Evolutionary conservation across 108 stramenopile genomes (phyloP).

Genomic region (Halocafeteria seosinensis): DNA sequence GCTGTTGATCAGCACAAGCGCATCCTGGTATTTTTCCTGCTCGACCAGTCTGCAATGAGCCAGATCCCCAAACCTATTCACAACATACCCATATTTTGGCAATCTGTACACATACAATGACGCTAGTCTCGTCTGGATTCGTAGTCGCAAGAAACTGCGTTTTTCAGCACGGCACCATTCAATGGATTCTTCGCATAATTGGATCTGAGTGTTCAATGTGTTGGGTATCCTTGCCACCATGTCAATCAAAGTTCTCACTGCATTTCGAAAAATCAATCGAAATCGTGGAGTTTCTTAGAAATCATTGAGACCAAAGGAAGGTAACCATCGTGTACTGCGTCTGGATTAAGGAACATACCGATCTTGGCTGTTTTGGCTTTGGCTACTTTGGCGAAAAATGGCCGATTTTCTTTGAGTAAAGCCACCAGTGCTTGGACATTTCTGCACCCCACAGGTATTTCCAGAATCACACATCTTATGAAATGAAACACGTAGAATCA

Average conservation of each 20-base stretch:
- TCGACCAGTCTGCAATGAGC: too few relatives aligned
- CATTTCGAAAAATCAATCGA: too few relatives aligned
- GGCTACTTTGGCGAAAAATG: conserved; percentile 68
- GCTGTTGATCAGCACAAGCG: conserved; percentile 56
- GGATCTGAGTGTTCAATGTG: conserved; percentile 52
- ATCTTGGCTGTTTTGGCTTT: conserved; percentile 97
- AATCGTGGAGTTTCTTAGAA: background rate
- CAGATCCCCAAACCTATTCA: too few relatives aligned
- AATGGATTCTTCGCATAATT: conserved; percentile 65
- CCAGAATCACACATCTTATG: too few relatives aligned
- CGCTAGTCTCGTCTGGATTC: conserved; percentile 81
- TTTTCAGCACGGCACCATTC: conserved; percentile 75
- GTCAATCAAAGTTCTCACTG: conserved; percentile 62
- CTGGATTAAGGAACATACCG: conserved; percentile 38
- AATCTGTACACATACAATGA: too few relatives aligned
- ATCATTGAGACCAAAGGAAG: too few relatives aligned
- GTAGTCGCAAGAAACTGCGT: conserved; percentile 83
- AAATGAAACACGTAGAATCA: too few relatives aligned
- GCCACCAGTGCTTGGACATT: conserved; percentile 56
- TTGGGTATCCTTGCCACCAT: conserved; percentile 66
- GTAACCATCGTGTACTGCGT: too few relatives aligned
- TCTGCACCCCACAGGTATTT: too few relatives aligned
- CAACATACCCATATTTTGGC: too few relatives aligned
- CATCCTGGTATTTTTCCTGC: conserved; percentile 58
- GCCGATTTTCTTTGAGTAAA: conserved; percentile 46